Percentiles rank a stretch among this genome's conserved stretches.
These are phyloP conservation scores for Ambrosia trifida DNA, from an alignment of 129 eudicot genomes.

Conservation along the genomic window DNA sequence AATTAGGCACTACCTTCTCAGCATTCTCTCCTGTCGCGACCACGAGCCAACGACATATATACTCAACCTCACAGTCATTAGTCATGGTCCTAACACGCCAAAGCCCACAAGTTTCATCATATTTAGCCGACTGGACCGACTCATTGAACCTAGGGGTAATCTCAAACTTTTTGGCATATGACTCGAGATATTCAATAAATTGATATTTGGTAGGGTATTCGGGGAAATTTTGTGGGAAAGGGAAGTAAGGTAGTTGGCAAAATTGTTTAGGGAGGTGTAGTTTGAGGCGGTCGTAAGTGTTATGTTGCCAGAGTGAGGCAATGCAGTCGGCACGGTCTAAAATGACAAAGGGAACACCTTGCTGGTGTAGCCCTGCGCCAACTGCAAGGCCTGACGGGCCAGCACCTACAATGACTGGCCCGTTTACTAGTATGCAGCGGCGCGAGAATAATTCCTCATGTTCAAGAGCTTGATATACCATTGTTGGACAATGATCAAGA, in stretches of 20 bases:
- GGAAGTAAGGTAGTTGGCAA: constrained; percentile 74
- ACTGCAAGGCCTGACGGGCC: constrained; percentile 97
- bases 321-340: constrained; percentile 88
- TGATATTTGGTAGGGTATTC: constrained; percentile 84
- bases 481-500: constrained; percentile 34
- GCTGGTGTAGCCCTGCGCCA: constrained; percentile 74
- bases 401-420: constrained; percentile 96
- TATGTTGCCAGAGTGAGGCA: constrained; percentile 92
- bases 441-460: constrained; percentile 52
- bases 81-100: constrained; percentile 66
- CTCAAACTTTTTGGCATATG: constrained; percentile 69
- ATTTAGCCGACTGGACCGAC: constrained; percentile 72
- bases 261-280: constrained; percentile 90
- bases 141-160: constrained; percentile 74
- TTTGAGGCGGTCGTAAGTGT: constrained; percentile 84
- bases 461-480: constrained; percentile 39
- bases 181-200: constrained; percentile 69
- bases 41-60: constrained; percentile 92
- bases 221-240: constrained; percentile 69
- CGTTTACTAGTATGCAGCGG: constrained; percentile 72
- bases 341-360: constrained; percentile 79
- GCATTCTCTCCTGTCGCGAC: constrained; percentile 99
- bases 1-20: constrained; percentile 76
- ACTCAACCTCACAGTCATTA: constrained; percentile 51
- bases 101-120: constrained; percentile 76